These are phyloP conservation scores for Pezicula rhizophila DNA, from an alignment of 2,329 filamentous ascomycete species.

Conservation along the genomic window DNA sequence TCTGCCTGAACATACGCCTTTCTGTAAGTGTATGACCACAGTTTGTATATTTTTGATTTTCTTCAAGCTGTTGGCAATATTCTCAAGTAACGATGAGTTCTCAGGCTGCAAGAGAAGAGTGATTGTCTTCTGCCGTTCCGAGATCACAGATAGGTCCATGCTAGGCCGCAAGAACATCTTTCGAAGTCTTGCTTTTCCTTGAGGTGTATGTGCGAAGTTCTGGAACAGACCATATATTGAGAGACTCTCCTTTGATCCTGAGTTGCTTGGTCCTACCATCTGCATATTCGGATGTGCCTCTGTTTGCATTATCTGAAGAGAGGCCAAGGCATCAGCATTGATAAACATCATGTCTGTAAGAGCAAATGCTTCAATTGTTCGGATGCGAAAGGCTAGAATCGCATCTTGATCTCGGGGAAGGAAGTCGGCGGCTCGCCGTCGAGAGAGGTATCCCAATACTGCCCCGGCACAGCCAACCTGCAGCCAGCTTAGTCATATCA, in stretches of 20 bases:
- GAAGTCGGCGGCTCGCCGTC: slow-evolving; percentile 57
- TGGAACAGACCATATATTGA: slow-evolving; percentile 82
- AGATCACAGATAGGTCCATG: slow-evolving; percentile 60
- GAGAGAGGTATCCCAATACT: slow-evolving; percentile 70
- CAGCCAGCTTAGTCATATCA: slow-evolving; percentile 4
- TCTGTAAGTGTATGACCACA: slow-evolving; percentile 64
- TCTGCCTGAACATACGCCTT: slow-evolving; percentile 56
- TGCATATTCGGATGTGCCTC: slow-evolving; percentile 80
- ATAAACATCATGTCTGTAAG: slow-evolving; percentile 66
- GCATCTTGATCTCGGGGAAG: slow-evolving; percentile 52
- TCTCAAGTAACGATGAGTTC: slow-evolving; percentile 52
- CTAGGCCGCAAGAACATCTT: slow-evolving; percentile 78
- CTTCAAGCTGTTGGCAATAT: slow-evolving; percentile 55
- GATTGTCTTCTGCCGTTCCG: slow-evolving; percentile 66
- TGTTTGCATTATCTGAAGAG: slow-evolving; percentile 77
- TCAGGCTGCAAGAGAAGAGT: slow-evolving; percentile 59
- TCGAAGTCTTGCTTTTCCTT: slow-evolving; percentile 70
- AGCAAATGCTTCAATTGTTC: slow-evolving; percentile 67
- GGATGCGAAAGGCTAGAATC: slow-evolving; percentile 52
- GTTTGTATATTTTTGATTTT: slow-evolving; percentile 71
- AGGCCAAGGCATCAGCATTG: slow-evolving; percentile 71
- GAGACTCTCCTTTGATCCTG: slow-evolving; percentile 69
- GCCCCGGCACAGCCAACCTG: slow-evolving; percentile 79
- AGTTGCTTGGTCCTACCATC: slow-evolving; percentile 61
- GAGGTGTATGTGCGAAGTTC: slow-evolving; percentile 66